A percentile compares a stretch with the other conserved stretches of the same genome.
phyloP scores from a whole-genome alignment of 1,284 basidiomycete species.

The Wolfiporia cocos region DNA sequence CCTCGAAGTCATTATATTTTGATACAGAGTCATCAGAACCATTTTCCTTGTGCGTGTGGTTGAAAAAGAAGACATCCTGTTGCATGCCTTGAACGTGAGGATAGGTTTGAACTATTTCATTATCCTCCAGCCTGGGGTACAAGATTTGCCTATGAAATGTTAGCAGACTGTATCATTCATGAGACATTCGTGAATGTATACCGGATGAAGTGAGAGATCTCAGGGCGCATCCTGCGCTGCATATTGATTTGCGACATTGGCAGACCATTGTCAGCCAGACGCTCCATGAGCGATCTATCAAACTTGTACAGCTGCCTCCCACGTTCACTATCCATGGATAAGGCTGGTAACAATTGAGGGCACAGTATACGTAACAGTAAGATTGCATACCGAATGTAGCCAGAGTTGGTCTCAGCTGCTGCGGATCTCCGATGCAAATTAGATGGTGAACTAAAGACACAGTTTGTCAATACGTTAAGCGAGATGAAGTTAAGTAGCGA shows the following conservation, averaged over 20 bases:
- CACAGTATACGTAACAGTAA: not conserved
- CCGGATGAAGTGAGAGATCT: slow-evolving; percentile 37
- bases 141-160: slow-evolving; percentile 39
- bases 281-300: slow-evolving; percentile 43
- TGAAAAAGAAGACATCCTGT: slow-evolving; percentile 54
- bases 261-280: slow-evolving; percentile 31
- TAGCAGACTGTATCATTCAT: not conserved
- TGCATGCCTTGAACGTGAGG: slow-evolving; percentile 50
- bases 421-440: slow-evolving; percentile 28
- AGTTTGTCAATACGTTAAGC: too few species aligned
- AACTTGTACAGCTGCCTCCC: slow-evolving; percentile 35
- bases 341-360: slow-evolving; percentile 17
- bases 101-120: slow-evolving; percentile 42
- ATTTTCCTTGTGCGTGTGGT: slow-evolving; percentile 49
- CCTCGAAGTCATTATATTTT: slow-evolving; percentile 66
- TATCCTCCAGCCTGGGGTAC: slow-evolving; percentile 54
- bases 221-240: slow-evolving; percentile 39
- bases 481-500: not conserved
- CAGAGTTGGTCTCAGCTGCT: slow-evolving; percentile 62
- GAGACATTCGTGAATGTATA: slow-evolving; percentile 3
- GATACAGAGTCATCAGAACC: slow-evolving; percentile 51
- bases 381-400: slow-evolving; percentile 50
- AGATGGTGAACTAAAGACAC: slow-evolving; percentile 18
- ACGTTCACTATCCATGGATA: slow-evolving; percentile 33
- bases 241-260: slow-evolving; percentile 37